These are phyloP conservation scores for Wickerhamiella alocasiicola DNA, from an alignment of 805 yeast species.

Conservation along the genomic window DNA sequence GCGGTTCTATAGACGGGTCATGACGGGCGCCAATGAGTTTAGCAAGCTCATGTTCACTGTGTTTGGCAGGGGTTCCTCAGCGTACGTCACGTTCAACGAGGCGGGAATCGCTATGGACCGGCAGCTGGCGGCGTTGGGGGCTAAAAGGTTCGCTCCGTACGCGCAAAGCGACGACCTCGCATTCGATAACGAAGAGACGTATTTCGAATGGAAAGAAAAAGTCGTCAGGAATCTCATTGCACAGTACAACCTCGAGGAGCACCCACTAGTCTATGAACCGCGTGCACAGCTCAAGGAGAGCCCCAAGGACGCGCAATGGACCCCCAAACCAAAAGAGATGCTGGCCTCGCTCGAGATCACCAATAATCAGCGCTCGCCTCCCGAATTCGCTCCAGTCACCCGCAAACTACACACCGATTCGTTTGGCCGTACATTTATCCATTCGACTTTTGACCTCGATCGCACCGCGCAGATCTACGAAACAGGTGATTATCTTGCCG, in stretches of 20 bases:
- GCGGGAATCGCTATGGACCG: constrained; percentile 43
- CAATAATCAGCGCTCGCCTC: constrained; percentile 1
- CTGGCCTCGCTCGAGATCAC: background rate
- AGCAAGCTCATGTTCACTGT: constrained; percentile 41
- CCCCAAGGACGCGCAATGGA: constrained; percentile 17
- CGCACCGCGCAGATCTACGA: constrained; percentile 55
- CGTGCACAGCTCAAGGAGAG: constrained; percentile 36
- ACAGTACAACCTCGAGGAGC: constrained; percentile 48
- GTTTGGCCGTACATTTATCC: constrained; percentile 31
- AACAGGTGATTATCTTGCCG: constrained; percentile 80
- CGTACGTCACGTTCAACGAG: constrained; percentile 64
- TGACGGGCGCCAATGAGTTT: constrained; percentile 27
- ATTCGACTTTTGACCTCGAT: constrained; percentile 63
- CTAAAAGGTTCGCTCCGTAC: constrained; percentile 43
- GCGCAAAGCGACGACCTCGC: constrained; percentile 78
- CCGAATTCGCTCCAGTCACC: background rate
- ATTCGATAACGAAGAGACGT: constrained; percentile 75
- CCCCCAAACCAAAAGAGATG: constrained; percentile 5
- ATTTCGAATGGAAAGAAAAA: constrained; percentile 63
- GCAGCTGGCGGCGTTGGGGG: constrained; percentile 42
- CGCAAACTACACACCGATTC: background rate
- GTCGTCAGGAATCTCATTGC: constrained; percentile 48
- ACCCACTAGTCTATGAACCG: constrained; percentile 55
- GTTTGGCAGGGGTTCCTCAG: constrained; percentile 73
- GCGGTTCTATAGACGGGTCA: constrained; percentile 28